Evolutionary conservation across 2,329 filamentous ascomycete genomes (phyloP).

Genomic region (Rutstroemia sp.): DNA sequence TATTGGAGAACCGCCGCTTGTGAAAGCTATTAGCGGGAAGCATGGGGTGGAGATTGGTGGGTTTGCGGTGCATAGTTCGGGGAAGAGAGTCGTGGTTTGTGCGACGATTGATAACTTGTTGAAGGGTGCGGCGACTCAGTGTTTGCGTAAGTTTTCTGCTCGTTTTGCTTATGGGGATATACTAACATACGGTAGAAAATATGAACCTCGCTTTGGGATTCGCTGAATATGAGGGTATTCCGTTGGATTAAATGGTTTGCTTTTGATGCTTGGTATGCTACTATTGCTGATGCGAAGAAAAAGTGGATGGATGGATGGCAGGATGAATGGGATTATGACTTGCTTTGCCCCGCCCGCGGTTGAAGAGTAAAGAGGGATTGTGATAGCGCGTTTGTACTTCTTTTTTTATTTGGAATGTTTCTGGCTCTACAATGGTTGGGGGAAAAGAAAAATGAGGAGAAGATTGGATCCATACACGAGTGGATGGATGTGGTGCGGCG

Average conservation of each 20-base stretch:
- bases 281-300: too few relatives aligned
- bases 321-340: too few relatives aligned
- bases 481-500: too few relatives aligned
- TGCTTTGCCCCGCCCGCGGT: too few relatives aligned
- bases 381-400: too few relatives aligned
- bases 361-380: too few relatives aligned
- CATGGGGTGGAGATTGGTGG: constrained; percentile 92
- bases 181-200: constrained; percentile 52
- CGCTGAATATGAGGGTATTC: constrained; percentile 82
- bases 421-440: too few relatives aligned
- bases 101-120: constrained; percentile 89
- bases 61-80: constrained; percentile 84
- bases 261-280: too few relatives aligned
- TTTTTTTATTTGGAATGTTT: too few relatives aligned
- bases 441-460: too few relatives aligned
- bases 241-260: constrained; percentile 32
- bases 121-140: constrained; percentile 90
- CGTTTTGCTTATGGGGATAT: not conserved
- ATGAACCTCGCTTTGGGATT: constrained; percentile 91
- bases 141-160: constrained; percentile 64
- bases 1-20: constrained; percentile 75
- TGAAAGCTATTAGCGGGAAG: constrained; percentile 76
- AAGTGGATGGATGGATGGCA: too few relatives aligned
- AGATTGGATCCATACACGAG: too few relatives aligned
- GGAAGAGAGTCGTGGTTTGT: constrained; percentile 89